Evolutionary conservation across 345 rosid species (phyloP).

Genomic region (Sisymbrium irio): DNA sequence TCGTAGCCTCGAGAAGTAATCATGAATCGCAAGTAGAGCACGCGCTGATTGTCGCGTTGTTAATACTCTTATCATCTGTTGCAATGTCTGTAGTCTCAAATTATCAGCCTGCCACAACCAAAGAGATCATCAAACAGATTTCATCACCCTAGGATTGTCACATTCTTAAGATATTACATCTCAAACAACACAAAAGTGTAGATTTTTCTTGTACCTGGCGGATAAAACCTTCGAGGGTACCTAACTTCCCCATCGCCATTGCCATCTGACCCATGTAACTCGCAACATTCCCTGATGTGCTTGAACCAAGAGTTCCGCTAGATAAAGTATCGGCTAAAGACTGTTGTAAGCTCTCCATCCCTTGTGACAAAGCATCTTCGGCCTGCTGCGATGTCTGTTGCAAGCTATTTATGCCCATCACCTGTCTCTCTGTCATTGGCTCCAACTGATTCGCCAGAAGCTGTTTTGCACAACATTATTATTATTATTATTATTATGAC

Average conservation of each 20-base stretch:
- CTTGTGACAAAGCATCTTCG: slow-evolving; percentile 98
- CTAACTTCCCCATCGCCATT: slow-evolving; percentile 99
- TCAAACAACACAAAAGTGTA: background rate
- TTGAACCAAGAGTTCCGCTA: slow-evolving; percentile 82
- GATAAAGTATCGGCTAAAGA: slow-evolving; percentile 90
- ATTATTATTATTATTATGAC: background rate
- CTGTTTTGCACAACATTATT: slow-evolving; percentile 40
- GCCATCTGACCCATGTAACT: slow-evolving; percentile 99
- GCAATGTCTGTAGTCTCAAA: slow-evolving; percentile 83
- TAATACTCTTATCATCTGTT: slow-evolving; percentile 89
- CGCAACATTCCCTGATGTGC: slow-evolving; percentile 85
- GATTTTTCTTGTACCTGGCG: slow-evolving; percentile 64
- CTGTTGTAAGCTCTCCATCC: slow-evolving; percentile 98
- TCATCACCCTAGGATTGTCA: background rate
- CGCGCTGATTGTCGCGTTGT: slow-evolving; percentile 95
- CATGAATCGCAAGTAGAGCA: slow-evolving; percentile 86
- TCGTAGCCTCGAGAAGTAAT: slow-evolving; percentile 80
- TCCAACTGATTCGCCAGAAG: slow-evolving; percentile 86
- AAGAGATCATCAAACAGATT: background rate
- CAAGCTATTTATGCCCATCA: slow-evolving; percentile 65
- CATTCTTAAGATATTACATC: background rate
- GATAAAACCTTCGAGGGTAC: slow-evolving; percentile 95
- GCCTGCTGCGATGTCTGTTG: slow-evolving; percentile 99
- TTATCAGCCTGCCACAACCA: slow-evolving; percentile 79
- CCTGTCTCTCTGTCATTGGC: slow-evolving; percentile 96